Evolutionary conservation across 805 yeast species (phyloP).

Genomic region (Brettanomyces naardenensis): DNA sequence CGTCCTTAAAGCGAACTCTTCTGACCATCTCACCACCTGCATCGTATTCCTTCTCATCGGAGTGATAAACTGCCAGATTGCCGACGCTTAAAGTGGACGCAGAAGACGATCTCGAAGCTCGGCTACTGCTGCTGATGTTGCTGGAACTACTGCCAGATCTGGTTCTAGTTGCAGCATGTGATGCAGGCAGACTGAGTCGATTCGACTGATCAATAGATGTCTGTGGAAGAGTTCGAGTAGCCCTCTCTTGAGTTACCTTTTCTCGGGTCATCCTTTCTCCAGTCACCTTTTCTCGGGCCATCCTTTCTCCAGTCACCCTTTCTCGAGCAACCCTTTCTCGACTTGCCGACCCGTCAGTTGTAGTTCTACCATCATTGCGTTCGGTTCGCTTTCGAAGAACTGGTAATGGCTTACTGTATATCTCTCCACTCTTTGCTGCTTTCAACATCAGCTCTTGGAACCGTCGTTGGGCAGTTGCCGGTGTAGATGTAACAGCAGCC

Average conservation of each 20-base stretch:
- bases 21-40: slow-evolving; percentile 23
- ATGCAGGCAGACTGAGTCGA: too few species aligned
- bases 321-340: not conserved
- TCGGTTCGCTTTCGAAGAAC: slow-evolving; percentile 3
- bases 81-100: not conserved
- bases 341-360: not conserved
- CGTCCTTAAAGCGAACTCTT: slow-evolving; percentile 46
- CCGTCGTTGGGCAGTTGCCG: slow-evolving; percentile 27
- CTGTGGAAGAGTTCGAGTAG: too few species aligned
- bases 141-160: slow-evolving; percentile 5
- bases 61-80: slow-evolving; percentile 16
- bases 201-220: too few species aligned
- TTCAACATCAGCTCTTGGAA: slow-evolving; percentile 27
- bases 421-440: slow-evolving; percentile 24
- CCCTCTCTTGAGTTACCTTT: too few species aligned
- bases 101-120: not conserved
- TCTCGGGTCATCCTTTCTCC: not conserved
- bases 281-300: not conserved
- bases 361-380: not conserved
- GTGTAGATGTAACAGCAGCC: slow-evolving; percentile 18
- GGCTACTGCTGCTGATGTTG: slow-evolving; percentile 3
- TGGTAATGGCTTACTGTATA: slow-evolving; percentile 20
- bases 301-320: not conserved
- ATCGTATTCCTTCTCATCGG: slow-evolving; percentile 8
- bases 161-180: slow-evolving; percentile 10